Percentiles rank a stretch among this genome's conserved stretches.
Evolutionary conservation across 805 yeast genomes (phyloP).

Genomic region (Zygoascus biomembranicola): DNA sequence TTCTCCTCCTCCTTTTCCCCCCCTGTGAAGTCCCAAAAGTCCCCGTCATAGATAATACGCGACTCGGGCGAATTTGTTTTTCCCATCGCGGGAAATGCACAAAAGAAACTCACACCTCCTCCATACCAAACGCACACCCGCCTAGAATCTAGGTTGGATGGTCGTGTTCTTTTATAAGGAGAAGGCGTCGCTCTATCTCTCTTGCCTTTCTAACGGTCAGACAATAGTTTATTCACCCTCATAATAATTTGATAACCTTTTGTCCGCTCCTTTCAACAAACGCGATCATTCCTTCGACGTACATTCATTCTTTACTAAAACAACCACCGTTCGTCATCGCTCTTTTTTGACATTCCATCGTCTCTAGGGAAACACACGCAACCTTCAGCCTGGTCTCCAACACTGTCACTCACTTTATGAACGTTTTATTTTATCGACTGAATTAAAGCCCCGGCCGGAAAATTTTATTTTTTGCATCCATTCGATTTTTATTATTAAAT

Average conservation of each 20-base stretch:
- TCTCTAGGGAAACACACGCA: no score
- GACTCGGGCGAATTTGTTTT: neutral
- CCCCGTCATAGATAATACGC: neutral
- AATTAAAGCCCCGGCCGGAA: no score
- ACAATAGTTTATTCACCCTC: neutral
- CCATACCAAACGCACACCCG: neutral
- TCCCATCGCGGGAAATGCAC: neutral
- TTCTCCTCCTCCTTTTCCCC: neutral
- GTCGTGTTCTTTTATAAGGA: neutral
- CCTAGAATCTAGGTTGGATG: neutral
- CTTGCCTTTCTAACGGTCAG: neutral
- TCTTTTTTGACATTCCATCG: neutral
- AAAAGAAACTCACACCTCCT: neutral
- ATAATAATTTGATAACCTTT: neutral
- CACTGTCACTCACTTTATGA: neutral
- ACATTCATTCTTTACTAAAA: neutral
- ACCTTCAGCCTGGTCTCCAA: neutral
- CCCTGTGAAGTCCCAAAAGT: neutral
- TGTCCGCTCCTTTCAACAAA: neutral
- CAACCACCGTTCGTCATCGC: neutral
- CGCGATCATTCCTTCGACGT: neutral
- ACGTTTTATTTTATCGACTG: no score
- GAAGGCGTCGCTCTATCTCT: neutral
- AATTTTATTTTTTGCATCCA: no score
- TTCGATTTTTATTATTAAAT: no score